Base-by-base conservation (phyloP, 2,329 filamentous ascomycete species). In the Byssochlamys sp. region DNA sequence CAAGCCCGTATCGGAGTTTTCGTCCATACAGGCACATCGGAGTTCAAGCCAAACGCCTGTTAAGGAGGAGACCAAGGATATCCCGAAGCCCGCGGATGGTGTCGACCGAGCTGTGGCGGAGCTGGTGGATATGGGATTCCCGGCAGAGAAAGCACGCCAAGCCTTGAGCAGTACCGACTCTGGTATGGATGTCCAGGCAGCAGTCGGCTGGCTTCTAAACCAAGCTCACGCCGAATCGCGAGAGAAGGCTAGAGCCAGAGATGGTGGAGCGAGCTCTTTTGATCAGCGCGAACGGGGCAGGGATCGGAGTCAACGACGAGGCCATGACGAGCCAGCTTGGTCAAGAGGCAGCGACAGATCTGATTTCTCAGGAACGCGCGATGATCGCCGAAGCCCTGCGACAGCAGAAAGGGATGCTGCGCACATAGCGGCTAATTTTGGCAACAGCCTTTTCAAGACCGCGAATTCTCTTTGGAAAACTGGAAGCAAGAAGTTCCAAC, bases 391-490 rank as follows among this genome's bases (percentile, higher is more conserved):
- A 53, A 68, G 67, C 24, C 69, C 69, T n/a, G 79, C 78, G 9
- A 74, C 74, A 50, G 77, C 72, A 6, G 88, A 91, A 1, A 84
- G 80, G 55, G 92, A 96, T 65, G 80, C 95, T 57, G 80, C 89
- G 14, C 90, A 92, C 67, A 82, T 87, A 50, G 92, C 92, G 2
- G 85, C 90, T 4, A 88, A 91, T 33, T 80, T 97, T 67, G 89
- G 94, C 0, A 90, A 78, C 51, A 95, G 82, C 60, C 74, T 99
- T 11, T 85, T 97, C 72, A 99, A 99, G 71, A 94, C 91, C 2
- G 94, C 94, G 1, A 95, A 95, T 63, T 92, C 90, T 0, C 76
- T 97, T 0, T 99, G 94, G 94, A 99, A 96, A 70, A 89, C 88
- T 2, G 86, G 92, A 0, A 90, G 91, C 68, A 99, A 96, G 74